These are phyloP conservation scores for Tilletia caries DNA, from an alignment of 1,284 basidiomycete species.

Conservation along the genomic window DNA sequence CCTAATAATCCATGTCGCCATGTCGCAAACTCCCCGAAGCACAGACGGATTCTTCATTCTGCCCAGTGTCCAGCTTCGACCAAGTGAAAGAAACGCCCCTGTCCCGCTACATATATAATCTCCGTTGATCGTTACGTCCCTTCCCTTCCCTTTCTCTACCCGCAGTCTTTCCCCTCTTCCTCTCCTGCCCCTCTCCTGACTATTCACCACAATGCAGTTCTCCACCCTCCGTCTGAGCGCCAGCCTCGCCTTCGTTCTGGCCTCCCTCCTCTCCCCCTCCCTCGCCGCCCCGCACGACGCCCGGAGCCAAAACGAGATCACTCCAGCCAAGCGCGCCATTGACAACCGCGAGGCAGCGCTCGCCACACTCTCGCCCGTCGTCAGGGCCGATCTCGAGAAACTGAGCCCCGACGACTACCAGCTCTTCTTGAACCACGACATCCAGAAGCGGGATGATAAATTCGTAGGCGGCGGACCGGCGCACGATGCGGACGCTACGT, in stretches of 20 bases:
- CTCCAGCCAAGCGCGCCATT: slow-evolving; percentile 6
- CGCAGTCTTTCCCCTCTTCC: too few relatives aligned
- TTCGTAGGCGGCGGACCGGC: slow-evolving; percentile 15
- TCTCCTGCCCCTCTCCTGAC: too few relatives aligned
- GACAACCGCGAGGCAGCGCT: slow-evolving; percentile 1
- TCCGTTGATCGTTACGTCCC: too few relatives aligned
- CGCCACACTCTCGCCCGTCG: slow-evolving; percentile 2
- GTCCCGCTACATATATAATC: too few relatives aligned
- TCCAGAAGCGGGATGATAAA: neutral
- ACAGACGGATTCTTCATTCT: too few relatives aligned
- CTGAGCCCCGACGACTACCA: slow-evolving; percentile 8
- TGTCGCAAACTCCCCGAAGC: too few relatives aligned
- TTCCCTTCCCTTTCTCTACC: too few relatives aligned
- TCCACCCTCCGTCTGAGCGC: neutral
- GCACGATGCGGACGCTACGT: slow-evolving; percentile 10
- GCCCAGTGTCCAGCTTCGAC: too few relatives aligned
- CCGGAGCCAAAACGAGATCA: neutral
- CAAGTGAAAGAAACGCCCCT: too few relatives aligned
- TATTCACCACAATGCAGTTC: neutral
- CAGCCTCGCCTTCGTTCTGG: neutral
- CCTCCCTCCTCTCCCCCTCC: neutral
- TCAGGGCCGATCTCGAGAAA: slow-evolving; percentile 6
- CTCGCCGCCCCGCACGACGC: neutral
- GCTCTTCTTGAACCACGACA: slow-evolving; percentile 3
- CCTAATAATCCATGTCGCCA: too few relatives aligned